Evolutionary conservation across 2,329 filamentous ascomycete genomes (phyloP), one percentile per base, ranked within the genome.

Genomic region (Colletotrichum orchidophilum): DNA sequence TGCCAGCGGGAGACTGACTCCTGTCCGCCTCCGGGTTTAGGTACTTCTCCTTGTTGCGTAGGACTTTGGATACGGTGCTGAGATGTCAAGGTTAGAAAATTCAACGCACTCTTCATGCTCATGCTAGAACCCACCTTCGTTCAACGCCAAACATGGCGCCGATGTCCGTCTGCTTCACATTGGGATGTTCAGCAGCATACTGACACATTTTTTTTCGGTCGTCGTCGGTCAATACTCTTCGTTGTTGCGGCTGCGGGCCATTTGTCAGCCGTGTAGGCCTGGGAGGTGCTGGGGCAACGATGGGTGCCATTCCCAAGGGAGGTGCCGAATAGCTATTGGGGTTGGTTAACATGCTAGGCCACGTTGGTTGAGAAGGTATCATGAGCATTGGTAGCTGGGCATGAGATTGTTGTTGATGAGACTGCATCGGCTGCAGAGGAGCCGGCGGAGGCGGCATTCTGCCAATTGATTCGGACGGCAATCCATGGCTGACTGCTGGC

Each of bases 41-140:
- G 81, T 97, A 98, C 80, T 97, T 96, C 74, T 99, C 96, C 83
- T 96, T 97, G 78, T 97, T 92, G 64, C 96, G 92, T 74, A 99
- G 83, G 66, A 98, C 96, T 80, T 99, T 99, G 65, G 96, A 99
- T n/a, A 99, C 96, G 59, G 96, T 99, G 84, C 96, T 99, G 81
- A 65, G 33, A 54, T 67, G 77, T 50, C 59, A 65, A 62, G 50
- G 78, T 82, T 76, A 82, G 77, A 77, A 61, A 52, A 26, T 18
- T 70, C 18, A 11, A 11, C 42, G 18, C 49, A 31, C 15, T 9
- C 12, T 21, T 11, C 24, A 53, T 29, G 53, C n/a, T 13, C n/a
- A 31, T 42, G n/a, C 35, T 50, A 24, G 73, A 73, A 66, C 84
- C 81, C 91, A 98, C 96, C 96, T 98, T 92, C 96, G 87, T 84